Evolutionary conservation across 2,329 filamentous ascomycete species (phyloP).

Genomic region (Pseudopyricularia javanii): DNA sequence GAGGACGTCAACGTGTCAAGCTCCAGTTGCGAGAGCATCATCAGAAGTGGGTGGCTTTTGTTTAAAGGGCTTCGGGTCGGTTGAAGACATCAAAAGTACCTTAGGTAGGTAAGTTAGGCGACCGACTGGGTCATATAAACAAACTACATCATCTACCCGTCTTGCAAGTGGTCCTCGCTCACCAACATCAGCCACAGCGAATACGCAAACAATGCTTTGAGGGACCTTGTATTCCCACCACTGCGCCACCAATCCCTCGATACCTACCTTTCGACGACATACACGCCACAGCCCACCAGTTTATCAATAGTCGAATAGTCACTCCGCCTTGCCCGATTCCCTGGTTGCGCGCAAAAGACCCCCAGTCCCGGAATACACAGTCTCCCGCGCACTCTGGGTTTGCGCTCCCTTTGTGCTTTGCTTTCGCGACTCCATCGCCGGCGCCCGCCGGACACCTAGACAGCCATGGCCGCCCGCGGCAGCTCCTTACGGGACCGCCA

Average conservation of each 20-base stretch:
- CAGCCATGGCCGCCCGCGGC: conserved; percentile 30
- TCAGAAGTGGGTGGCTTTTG: neutral
- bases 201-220: no score
- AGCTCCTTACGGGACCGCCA: conserved; percentile 37
- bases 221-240: no score
- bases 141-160: no score
- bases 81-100: neutral
- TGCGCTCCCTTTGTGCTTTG: neutral
- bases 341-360: neutral
- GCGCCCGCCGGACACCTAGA: neutral
- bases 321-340: neutral
- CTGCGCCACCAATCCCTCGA: no score
- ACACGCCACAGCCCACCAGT: neutral
- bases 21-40: neutral
- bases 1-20: conserved; percentile 7
- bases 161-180: no score
- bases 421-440: neutral
- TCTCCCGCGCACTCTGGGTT: neutral
- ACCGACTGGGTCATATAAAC: no score
- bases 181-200: no score
- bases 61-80: neutral
- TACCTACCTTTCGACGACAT: no score
- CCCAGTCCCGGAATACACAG: neutral
- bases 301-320: no score
- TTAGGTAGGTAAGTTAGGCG: neutral